Percentiles rank a stretch among this genome's conserved stretches.
phyloP scores from a whole-genome alignment of 2,329 filamentous ascomycete genomes.

The Pseudonectria buxi region DNA sequence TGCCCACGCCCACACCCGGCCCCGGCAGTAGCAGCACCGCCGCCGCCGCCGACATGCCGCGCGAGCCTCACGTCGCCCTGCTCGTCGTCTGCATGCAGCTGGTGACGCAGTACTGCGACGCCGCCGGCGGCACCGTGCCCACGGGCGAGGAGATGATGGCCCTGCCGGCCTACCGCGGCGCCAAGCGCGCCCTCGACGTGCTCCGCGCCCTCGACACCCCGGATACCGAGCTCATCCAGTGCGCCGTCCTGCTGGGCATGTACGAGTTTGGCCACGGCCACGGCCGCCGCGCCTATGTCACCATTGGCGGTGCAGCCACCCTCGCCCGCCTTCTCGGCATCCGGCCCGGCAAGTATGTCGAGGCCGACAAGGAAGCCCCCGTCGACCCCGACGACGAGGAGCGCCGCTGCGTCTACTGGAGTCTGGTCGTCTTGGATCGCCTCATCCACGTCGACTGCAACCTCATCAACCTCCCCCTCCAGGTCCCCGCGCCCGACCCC shows the following conservation, averaged over 20 bases:
- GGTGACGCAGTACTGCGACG: conserved; percentile 31
- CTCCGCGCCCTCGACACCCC: conserved; percentile 29
- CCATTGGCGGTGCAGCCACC: conserved; percentile 34
- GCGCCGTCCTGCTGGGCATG: conserved; percentile 33
- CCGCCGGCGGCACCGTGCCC: conserved; percentile 24
- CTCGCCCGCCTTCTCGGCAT: conserved; percentile 30
- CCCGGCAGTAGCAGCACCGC: conserved; percentile 1
- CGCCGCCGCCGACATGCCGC: conserved; percentile 6
- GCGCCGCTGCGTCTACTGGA: conserved; percentile 36
- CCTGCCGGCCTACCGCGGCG: conserved; percentile 31
- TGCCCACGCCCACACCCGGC: conserved; percentile 3
- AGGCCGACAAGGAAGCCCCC: conserved; percentile 22
- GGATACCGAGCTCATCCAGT: conserved; percentile 34
- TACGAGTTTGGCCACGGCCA: conserved; percentile 41
- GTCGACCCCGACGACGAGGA: conserved; percentile 31
- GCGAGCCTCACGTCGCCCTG: conserved; percentile 28
- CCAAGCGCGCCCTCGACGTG: conserved; percentile 32
- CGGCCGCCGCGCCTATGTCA: conserved; percentile 34
- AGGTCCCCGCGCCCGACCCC: conserved; percentile 30
- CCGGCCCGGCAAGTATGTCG: conserved; percentile 29
- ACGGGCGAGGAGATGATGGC: conserved; percentile 34
- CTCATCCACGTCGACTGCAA: conserved; percentile 27
- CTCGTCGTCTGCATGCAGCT: conserved; percentile 38
- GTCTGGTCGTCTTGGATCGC: conserved; percentile 36
- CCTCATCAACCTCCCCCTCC: conserved; percentile 25